phyloP scores from a whole-genome alignment of 2,329 filamentous ascomycete species.

The Fusarium humuli region DNA sequence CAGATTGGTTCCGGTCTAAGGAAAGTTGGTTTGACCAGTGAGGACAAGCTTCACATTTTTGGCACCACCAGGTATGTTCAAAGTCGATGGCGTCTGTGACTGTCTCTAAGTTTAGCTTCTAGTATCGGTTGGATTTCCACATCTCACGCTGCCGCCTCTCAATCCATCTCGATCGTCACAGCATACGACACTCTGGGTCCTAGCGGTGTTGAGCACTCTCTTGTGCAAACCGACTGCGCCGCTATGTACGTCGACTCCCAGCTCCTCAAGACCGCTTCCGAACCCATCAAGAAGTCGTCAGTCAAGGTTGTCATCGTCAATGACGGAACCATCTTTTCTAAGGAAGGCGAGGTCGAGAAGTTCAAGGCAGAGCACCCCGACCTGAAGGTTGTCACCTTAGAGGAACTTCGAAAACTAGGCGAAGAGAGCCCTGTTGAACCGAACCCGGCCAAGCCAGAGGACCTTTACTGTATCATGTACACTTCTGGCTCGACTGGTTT shows the following conservation, averaged over 20 bases:
- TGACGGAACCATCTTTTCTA: constrained; percentile 64
- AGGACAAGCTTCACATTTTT: constrained; percentile 82
- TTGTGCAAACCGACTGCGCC: constrained; percentile 81
- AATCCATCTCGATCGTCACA: constrained; percentile 92
- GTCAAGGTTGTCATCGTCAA: constrained; percentile 74
- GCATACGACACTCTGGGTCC: constrained; percentile 94
- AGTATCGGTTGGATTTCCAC: constrained; percentile 86
- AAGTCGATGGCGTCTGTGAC: not conserved
- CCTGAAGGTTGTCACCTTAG: constrained; percentile 64
- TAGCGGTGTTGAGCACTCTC: constrained; percentile 85
- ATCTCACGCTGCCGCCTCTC: constrained; percentile 81
- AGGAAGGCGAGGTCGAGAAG: constrained; percentile 62
- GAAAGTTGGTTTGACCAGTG: constrained; percentile 75
- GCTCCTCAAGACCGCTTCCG: constrained; percentile 71
- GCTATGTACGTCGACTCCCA: constrained; percentile 90
- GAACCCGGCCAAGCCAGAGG: constrained; percentile 77
- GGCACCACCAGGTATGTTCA: constrained; percentile 78
- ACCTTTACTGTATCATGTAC: constrained; percentile 86
- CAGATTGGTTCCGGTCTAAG: constrained; percentile 79
- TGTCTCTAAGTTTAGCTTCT: not conserved
- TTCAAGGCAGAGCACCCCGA: constrained; percentile 68
- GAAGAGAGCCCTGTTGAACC: constrained; percentile 77
- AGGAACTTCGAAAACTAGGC: constrained; percentile 67
- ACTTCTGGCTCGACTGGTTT: constrained; percentile 91
- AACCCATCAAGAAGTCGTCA: constrained; percentile 66